Percentiles rank a stretch among this genome's conserved stretches.
Conservation (phyloP, 495 filamentous ascomycete genomes). For the Hypoxylon subgilvum region DNA sequence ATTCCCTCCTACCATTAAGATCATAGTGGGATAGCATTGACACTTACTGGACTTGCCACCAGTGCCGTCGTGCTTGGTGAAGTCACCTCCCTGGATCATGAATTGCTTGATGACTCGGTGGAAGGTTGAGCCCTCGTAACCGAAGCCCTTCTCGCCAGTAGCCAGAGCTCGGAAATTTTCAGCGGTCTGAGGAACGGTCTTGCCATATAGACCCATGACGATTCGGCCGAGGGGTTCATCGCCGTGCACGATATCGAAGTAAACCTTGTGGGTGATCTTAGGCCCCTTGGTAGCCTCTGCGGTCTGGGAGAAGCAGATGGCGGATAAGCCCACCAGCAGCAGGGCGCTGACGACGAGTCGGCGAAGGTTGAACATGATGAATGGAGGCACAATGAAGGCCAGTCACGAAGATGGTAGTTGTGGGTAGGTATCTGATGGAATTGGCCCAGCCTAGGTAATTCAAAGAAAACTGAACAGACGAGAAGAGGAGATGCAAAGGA, state of each 20-base stretch:
- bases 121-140: conserved; percentile 94
- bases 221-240: conserved; percentile 83
- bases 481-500: conserved; percentile 22
- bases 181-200: conserved; percentile 94
- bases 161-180: conserved; percentile 99
- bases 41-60: conserved; percentile 87
- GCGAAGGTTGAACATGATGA: conserved; percentile 62
- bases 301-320: conserved; percentile 74
- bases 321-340: conserved; percentile 73
- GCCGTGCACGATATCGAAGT: conserved; percentile 92
- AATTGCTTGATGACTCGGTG: conserved; percentile 98
- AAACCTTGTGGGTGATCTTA: conserved; percentile 97
- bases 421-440: not conserved
- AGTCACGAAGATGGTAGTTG: conserved; percentile 4
- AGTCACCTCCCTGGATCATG: conserved; percentile 99
- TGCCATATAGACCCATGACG: conserved; percentile 94
- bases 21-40: conserved; percentile 7
- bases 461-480: conserved; percentile 13
- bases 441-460: conserved; percentile 8
- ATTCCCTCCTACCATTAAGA: not conserved
- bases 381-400: conserved; percentile 5
- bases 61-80: conserved; percentile 93
- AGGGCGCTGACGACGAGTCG: conserved; percentile 69
- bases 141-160: conserved; percentile 96
- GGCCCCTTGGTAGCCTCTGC: conserved; percentile 82